phyloP scores from a whole-genome alignment of 345 rosid species.

The Citrus medica region DNA sequence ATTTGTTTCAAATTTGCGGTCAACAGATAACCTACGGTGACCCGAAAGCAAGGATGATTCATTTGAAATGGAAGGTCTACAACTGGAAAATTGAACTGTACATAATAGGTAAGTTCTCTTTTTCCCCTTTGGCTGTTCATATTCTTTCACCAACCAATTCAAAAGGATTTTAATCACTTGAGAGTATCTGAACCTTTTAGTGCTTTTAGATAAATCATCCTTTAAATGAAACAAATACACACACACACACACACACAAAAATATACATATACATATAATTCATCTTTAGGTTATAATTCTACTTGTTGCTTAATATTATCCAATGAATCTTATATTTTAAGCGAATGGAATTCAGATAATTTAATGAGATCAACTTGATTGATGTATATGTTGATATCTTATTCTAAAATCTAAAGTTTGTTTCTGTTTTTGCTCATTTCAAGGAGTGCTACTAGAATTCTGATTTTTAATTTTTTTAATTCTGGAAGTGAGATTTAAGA shows the following conservation, averaged over 20 bases:
- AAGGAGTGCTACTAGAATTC: not conserved
- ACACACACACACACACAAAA: too few relatives aligned
- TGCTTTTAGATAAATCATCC: not conserved
- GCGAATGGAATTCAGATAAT: not conserved
- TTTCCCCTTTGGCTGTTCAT: not conserved
- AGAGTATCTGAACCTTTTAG: not conserved
- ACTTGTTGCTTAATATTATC: not conserved
- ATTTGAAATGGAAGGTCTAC: constrained; percentile 57
- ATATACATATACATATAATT: too few relatives aligned
- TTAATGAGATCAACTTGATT: not conserved
- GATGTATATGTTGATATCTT: not conserved
- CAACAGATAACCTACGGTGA: constrained; percentile 93
- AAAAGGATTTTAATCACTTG: not conserved
- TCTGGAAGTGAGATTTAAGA: not conserved
- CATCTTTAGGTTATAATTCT: too few relatives aligned
- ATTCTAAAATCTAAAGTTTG: not conserved
- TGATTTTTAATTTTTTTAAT: not conserved
- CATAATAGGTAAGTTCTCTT: constrained; percentile 66
- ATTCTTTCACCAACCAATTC: not conserved
- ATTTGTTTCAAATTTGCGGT: not conserved
- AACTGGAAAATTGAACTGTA: constrained; percentile 71
- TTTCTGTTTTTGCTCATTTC: not conserved
- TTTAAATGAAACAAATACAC: too few relatives aligned
- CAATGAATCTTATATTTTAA: not conserved
- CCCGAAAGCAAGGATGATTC: constrained; percentile 87